phyloP scores from a whole-genome alignment of 768 basidiomycete genomes.

The Botryobasidium botryosum region DNA sequence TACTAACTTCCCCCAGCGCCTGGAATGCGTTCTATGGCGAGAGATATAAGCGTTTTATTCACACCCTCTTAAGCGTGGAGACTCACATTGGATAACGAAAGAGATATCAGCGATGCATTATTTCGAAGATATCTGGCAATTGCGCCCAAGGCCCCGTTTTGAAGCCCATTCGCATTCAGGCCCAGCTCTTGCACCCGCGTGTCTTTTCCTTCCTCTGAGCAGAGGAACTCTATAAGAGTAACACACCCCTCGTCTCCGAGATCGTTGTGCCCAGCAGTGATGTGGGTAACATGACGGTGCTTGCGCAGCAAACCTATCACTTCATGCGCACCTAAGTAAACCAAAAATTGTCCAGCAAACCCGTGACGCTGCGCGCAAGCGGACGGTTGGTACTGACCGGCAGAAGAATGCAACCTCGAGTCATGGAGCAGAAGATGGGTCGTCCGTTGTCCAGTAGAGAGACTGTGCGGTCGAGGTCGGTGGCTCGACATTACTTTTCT shows the following conservation, averaged over 20 bases:
- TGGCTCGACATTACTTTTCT: too few species aligned
- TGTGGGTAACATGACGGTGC: conserved; percentile 32
- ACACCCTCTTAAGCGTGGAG: background rate
- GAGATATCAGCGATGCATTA: conserved; percentile 29
- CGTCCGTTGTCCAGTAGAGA: too few species aligned
- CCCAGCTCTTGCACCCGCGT: conserved; percentile 37
- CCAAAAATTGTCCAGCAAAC: too few species aligned
- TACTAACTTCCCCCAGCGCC: conserved; percentile 23
- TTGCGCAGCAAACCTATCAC: conserved; percentile 32
- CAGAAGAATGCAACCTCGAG: too few species aligned
- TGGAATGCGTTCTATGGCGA: conserved; percentile 12
- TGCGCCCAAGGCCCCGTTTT: conserved; percentile 36
- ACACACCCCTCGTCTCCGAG: conserved; percentile 42
- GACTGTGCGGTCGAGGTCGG: too few species aligned
- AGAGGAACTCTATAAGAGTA: conserved; percentile 36
- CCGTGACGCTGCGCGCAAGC: too few species aligned
- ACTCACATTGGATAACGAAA: conserved; percentile 44
- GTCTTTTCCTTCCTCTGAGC: conserved; percentile 29
- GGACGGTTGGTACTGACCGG: too few species aligned
- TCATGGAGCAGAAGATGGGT: too few species aligned
- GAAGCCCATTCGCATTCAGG: conserved; percentile 39
- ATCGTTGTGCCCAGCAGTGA: conserved; percentile 38
- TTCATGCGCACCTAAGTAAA: conserved; percentile 38
- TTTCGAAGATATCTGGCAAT: conserved; percentile 33
- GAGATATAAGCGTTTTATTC: background rate